phyloP scores from a whole-genome alignment of 768 basidiomycete genomes.

The Mycena maculata region DNA sequence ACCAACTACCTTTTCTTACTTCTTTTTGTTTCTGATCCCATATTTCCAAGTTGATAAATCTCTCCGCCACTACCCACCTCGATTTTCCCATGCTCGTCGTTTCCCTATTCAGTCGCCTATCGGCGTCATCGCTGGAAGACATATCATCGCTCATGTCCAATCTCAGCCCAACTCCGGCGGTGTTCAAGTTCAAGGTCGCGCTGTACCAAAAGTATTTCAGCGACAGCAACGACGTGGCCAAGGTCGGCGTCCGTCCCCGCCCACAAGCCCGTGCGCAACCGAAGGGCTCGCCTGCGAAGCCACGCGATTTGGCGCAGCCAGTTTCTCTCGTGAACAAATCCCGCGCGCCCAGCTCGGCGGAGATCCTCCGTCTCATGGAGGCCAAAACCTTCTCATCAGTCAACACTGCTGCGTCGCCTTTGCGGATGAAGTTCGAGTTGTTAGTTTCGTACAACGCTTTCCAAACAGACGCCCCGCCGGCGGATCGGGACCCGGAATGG shows the following conservation, averaged over 20 bases:
- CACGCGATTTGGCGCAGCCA: slow-evolving; percentile 36
- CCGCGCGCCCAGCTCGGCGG: slow-evolving; percentile 38
- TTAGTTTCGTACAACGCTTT: slow-evolving; percentile 48
- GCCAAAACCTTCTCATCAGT: slow-evolving; percentile 19
- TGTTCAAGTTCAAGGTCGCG: slow-evolving; percentile 54
- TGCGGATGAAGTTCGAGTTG: slow-evolving; percentile 47
- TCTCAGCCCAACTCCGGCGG: slow-evolving; percentile 47
- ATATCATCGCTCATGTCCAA: slow-evolving; percentile 45
- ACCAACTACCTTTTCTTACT: no score
- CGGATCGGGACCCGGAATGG: slow-evolving; percentile 44
- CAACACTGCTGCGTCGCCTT: slow-evolving; percentile 26
- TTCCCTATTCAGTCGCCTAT: slow-evolving; percentile 49
- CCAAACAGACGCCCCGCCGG: slow-evolving; percentile 41
- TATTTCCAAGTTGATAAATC: slow-evolving; percentile 51
- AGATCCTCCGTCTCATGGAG: slow-evolving; percentile 42
- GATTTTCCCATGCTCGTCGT: slow-evolving; percentile 52
- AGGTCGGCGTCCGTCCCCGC: slow-evolving; percentile 30
- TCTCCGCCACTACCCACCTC: slow-evolving; percentile 50
- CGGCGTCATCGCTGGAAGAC: slow-evolving; percentile 42
- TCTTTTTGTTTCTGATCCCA: no score
- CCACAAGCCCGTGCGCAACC: slow-evolving; percentile 50
- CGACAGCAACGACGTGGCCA: slow-evolving; percentile 33
- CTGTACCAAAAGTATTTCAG: slow-evolving; percentile 54
- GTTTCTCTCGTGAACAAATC: slow-evolving; percentile 43
- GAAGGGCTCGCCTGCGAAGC: no score